Conservation (phyloP, 306 rosid species). For the Quercus parvula region DNA sequence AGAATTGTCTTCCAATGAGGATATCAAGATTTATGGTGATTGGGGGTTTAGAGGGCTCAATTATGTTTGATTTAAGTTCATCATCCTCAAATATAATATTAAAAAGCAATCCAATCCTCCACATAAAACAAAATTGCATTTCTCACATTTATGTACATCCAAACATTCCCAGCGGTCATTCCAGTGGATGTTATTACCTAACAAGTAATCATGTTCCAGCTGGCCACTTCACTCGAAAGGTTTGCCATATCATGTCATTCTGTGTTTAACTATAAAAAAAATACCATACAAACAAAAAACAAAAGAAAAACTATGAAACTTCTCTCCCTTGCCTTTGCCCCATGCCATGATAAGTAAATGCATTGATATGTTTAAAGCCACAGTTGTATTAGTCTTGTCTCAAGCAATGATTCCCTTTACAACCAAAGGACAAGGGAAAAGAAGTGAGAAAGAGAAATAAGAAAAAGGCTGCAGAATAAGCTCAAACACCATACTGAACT, state of each 20-base stretch:
- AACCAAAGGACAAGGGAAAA: constrained; percentile 2
- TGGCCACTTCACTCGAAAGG: not conserved
- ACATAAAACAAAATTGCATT: not conserved
- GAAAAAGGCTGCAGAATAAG: not conserved
- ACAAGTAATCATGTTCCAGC: not conserved
- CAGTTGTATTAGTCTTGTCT: constrained; percentile 5
- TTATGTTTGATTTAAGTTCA: not conserved
- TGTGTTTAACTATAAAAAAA: not conserved
- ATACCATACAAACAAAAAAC: not conserved
- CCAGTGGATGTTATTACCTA: not conserved
- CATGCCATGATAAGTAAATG: not conserved
- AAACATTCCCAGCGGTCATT: not conserved
- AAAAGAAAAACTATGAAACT: not conserved
- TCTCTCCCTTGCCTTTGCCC: not conserved
- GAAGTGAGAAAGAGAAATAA: too few species aligned
- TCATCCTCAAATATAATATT: not conserved
- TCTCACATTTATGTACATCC: not conserved
- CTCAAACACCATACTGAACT: not conserved
- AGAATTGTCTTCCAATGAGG: not conserved
- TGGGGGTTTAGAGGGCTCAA: not conserved
- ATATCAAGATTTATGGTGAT: not conserved
- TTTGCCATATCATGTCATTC: not conserved
- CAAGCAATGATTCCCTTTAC: not conserved
- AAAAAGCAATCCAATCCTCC: not conserved
- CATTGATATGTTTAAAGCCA: not conserved